Evolutionary conservation across 2,329 filamentous ascomycete species (phyloP), one percentile per base, ranked within the genome.

Genomic region (Atkinsonella hypoxylon): DNA sequence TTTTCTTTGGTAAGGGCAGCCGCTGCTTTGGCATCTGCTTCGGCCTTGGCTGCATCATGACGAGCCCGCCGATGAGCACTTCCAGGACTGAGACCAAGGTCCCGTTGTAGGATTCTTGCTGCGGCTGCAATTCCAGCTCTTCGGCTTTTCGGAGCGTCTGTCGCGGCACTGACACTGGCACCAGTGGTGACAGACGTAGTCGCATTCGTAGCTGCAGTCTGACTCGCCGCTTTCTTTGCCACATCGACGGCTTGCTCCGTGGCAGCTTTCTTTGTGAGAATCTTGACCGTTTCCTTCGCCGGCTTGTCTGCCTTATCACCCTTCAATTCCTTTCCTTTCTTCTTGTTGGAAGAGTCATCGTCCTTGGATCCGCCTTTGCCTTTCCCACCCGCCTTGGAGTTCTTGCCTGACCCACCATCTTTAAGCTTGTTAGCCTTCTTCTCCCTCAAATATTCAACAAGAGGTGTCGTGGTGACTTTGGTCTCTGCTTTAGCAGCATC

Each of bases 401-500:
- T 61, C 53, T 66, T 69, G 6, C 57, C 58, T n/a, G 62, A 59
- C 3, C 59, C 52, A 34, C 70, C 70, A 51, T 84, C 80, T 58
- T 82, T 83, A 18, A 65, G 70, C 62, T 79, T 83, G 56, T 81
- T 88, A 13, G 88, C 88, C 70, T 95, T 96, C 70, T 94, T 95
- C 65, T 96, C 90, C 57, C 86, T 86, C 36, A 96, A 75, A 57
- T 83, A 94, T 62, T 96, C 89, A 49, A 97, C 87, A 48, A 98
- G 70, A 0, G 93, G 93, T 0, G 93, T 97, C 0, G 83, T 90
- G 22, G 81, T 89, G 46, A 87, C 75, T 60, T 87, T 86, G 36
- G 65, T 55, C 48, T 78, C 77, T 3, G 75, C 66, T 40, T 76
- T 77, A 12, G 67, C 57, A 15, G 68, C 54, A 12, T 75, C 70